Base-by-base conservation (phyloP, 2,329 filamentous ascomycete species). In the Ophiocordyceps camponoti-saundersi region DNA sequence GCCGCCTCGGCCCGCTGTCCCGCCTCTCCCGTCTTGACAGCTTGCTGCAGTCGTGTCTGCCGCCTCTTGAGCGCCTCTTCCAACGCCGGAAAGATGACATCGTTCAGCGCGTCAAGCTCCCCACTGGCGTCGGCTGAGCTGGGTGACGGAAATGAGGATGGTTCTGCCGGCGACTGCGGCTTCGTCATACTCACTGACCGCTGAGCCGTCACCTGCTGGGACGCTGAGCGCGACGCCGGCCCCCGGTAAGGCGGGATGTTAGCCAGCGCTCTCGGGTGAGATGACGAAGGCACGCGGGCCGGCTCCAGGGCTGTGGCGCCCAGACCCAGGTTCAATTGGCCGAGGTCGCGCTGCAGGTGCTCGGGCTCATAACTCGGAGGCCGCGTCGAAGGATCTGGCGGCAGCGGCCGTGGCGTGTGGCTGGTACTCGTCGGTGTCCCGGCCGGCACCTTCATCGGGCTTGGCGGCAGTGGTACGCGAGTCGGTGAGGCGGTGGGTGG, bases 1-100 rank as follows among this genome's bases (percentile, higher is more conserved):
- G 83, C 80, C 44, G 70, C 72, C 57, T 82, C 77, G 18, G 75
- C 73, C 15, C 87, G 76, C 58, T 85, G 80, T 21, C 36, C 36
- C n/a, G 36, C 62, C 51, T 62, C 57, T 12, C 50, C 59, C 32
- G 65, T 58, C 34, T 67, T 65, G 51, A 72, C 68, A 42, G 68
- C 56, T 48, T 73, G 71, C 57, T 77, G 76, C 46, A 81, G 65
- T 39, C 75, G 70, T 52, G 74, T 73, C 59, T 79, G 75, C 46
- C 92, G 82, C 46, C 92, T 77, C 60, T 88, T 86, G 20, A 96
- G 77, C 8, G 92, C 88, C 53, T 92, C 85, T 63, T 95, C 88
- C 2, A 98, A 73, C 2, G 92, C 90, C 0, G 92, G 92, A 51
- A 96, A 80, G 36, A 98, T 86, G 45, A 98, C 90, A 54, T 90